phyloP scores from a whole-genome alignment of 352 stramenopile genomes.

The Elongisporangium undulatum region DNA sequence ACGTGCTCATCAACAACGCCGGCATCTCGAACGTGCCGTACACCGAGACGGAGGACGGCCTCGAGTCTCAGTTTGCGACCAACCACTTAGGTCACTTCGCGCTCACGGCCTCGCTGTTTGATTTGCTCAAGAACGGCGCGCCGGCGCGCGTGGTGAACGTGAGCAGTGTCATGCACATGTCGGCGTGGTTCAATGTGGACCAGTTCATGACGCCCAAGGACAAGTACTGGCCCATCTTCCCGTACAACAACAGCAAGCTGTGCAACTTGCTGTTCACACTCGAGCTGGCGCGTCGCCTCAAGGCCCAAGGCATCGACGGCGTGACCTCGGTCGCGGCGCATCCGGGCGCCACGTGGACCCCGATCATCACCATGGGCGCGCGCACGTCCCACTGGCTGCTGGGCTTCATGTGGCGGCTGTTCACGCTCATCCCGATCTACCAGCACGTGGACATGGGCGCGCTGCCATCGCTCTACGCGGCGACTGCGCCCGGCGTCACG shows the following conservation, averaged over 20 bases:
- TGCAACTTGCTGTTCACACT: conserved; percentile 90
- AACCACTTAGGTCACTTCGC: conserved; percentile 67
- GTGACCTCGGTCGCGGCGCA: conserved; percentile 26
- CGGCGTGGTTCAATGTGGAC: conserved; percentile 16
- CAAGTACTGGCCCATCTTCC: conserved; percentile 20
- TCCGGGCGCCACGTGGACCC: conserved; percentile 22
- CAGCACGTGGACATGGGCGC: conserved; percentile 24
- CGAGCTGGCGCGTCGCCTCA: conserved; percentile 66
- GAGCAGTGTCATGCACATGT: conserved; percentile 28
- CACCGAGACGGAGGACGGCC: conserved; percentile 27
- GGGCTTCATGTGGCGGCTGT: conserved; percentile 17
- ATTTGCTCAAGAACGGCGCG: conserved; percentile 19
- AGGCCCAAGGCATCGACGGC: conserved; percentile 10
- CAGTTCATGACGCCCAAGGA: conserved; percentile 20
- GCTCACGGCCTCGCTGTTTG: conserved; percentile 39
- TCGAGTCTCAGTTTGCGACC: conserved; percentile 58
- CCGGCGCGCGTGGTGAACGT: conserved; percentile 37
- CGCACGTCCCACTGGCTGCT: conserved; percentile 20
- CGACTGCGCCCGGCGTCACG: conserved; percentile 18
- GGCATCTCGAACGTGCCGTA: conserved; percentile 40
- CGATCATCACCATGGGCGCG: conserved; percentile 20
- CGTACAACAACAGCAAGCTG: conserved; percentile 88
- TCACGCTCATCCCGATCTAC: conserved; percentile 27
- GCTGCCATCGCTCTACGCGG: conserved; percentile 25
- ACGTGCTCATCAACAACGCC: conserved; percentile 70